Conservation (phyloP, 1,284 basidiomycete genomes). For the Ustilago lituana region DNA sequence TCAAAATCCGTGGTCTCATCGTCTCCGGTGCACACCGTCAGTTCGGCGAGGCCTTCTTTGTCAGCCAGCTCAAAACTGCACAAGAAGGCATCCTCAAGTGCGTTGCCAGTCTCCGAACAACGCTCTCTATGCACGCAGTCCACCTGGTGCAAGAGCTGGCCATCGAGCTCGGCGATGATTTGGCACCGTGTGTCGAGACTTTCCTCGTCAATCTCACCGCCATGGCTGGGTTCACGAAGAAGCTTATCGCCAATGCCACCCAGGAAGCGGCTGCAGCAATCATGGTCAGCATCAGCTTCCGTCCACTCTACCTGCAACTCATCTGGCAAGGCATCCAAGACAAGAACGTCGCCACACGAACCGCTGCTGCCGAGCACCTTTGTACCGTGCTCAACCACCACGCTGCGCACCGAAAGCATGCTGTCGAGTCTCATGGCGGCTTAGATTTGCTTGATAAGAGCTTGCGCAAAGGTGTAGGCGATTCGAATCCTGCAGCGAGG, state of each 20-base stretch:
- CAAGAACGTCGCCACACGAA: constrained; percentile 83
- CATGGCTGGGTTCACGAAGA: constrained; percentile 95
- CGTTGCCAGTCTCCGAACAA: constrained; percentile 89
- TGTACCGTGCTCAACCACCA: constrained; percentile 65
- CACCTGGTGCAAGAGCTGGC: constrained; percentile 82
- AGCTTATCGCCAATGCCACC: constrained; percentile 85
- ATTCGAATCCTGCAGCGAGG: constrained; percentile 82
- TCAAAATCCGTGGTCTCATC: constrained; percentile 88
- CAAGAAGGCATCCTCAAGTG: constrained; percentile 86
- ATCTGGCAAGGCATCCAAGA: constrained; percentile 82
- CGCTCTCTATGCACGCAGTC: constrained; percentile 83
- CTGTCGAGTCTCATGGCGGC: constrained; percentile 70
- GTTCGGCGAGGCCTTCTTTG: constrained; percentile 76
- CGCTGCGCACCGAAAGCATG: constrained; percentile 49
- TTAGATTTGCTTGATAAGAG: constrained; percentile 73
- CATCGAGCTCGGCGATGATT: constrained; percentile 68
- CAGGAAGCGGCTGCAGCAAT: constrained; percentile 79
- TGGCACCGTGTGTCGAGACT: constrained; percentile 72
- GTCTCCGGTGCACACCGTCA: constrained; percentile 81
- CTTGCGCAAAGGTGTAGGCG: constrained; percentile 78
- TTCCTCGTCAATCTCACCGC: constrained; percentile 80
- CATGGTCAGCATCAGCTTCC: constrained; percentile 76
- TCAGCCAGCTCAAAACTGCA: constrained; percentile 78
- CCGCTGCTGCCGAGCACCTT: constrained; percentile 71
- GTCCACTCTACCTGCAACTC: constrained; percentile 77